Base-by-base conservation (phyloP, 116 monocot genomes). In the Papilionanthe hybrid region DNA sequence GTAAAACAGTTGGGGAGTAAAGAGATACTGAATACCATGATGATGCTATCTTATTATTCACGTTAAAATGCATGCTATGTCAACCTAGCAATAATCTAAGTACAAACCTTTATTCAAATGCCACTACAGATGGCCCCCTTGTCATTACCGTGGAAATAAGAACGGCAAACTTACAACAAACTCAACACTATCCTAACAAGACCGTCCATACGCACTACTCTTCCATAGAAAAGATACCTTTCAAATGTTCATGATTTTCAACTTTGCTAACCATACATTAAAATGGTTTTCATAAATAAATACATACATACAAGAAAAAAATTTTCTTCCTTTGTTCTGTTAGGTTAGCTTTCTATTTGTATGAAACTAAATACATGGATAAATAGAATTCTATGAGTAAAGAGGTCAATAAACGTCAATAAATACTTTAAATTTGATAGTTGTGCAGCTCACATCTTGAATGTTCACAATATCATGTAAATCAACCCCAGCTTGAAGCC, bases 381-480 rank as follows among this genome's bases (percentile, higher is more conserved):
- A 42, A 8, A 73, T 2, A 42, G 20, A 72, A 6, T 23, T 44
- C 5, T 43, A 44, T 45, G 22, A 44, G 7, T 42, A 73, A 73
- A 73, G 44, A 43, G 20, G 44, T 12, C 42, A n/a, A 73, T 9
- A 73, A 73, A n/a, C 44, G 0, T 22, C n/a, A 73, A 12, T 9
- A 44, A 20, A 4, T 15, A 44, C 9, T 73, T 43, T 43, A 22
- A 73, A 73, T 1, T n/a, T 73, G 42, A 44, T 8, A 43, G 8
- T 73, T 73, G 19, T 22, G 42, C n/a, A 74, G 73, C 94, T 90
- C 78, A 99, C 99, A 90, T 95, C 83, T 79, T 82, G 82, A 74
- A 99, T 93, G 27, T 89, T 75, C 69, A 90, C 89, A 78, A 95
- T 87, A 83, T 95, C 90, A 79, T 82, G 90, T 69, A 91, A 90